Evolutionary conservation across 2,329 filamentous ascomycete species (phyloP).

Genomic region (Fusarium nodosum): DNA sequence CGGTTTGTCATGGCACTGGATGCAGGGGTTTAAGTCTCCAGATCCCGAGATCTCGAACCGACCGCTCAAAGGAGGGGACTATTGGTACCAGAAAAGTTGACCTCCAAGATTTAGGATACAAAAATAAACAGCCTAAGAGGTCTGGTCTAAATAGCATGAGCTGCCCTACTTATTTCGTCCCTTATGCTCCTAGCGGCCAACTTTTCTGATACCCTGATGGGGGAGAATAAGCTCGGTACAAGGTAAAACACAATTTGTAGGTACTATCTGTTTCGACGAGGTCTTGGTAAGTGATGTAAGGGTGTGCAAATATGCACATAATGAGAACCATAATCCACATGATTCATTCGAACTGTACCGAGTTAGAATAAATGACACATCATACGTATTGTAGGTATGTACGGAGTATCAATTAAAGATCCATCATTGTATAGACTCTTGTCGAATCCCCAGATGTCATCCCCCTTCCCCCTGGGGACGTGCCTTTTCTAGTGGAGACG

Average conservation of each 20-base stretch:
- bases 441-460: conserved; percentile 9
- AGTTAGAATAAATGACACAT: background rate
- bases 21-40: conserved; percentile 9
- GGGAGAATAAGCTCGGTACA: conserved; percentile 3
- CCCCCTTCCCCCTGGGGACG: conserved; percentile 21
- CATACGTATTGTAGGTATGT: background rate
- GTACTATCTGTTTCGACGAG: background rate
- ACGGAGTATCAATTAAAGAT: background rate
- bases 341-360: background rate
- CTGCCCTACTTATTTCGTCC: no score
- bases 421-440: conserved; percentile 6
- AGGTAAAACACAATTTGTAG: background rate
- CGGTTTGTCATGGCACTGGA: conserved; percentile 12
- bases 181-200: no score
- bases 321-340: background rate
- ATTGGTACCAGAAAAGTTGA: no score
- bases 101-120: no score
- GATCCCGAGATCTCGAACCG: conserved; percentile 21
- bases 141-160: no score
- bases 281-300: background rate
- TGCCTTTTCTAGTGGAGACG: conserved; percentile 32
- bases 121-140: no score
- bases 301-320: background rate
- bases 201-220: no score
- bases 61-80: conserved; percentile 4